phyloP scores from a whole-genome alignment of 1,284 basidiomycete species.

The Papiliotrema terrestris region DNA sequence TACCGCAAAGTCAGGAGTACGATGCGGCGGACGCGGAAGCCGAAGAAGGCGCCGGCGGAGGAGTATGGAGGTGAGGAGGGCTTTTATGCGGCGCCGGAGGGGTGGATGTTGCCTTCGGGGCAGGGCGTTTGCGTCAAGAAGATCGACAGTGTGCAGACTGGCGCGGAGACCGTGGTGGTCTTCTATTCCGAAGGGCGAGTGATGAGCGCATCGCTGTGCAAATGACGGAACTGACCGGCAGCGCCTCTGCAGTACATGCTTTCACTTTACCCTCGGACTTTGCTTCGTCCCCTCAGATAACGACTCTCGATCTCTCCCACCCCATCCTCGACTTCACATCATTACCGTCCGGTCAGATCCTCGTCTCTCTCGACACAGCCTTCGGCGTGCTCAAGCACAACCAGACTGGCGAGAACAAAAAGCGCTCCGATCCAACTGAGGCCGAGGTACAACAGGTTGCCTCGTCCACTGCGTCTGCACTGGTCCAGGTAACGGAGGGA shows the following conservation, averaged over 20 bases:
- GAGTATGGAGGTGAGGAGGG: conserved; percentile 17
- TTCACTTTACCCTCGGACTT: conserved; percentile 25
- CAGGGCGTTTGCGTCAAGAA: conserved; percentile 45
- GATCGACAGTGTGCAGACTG: conserved; percentile 29
- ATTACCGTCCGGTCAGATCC: conserved; percentile 21
- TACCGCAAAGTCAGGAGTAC: conserved; percentile 57
- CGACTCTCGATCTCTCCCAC: conserved; percentile 28
- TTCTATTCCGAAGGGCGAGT: conserved; percentile 48
- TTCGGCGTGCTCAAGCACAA: conserved; percentile 32
- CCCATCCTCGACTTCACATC: conserved; percentile 44
- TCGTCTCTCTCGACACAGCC: conserved; percentile 43
- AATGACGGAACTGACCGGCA: conserved; percentile 5
- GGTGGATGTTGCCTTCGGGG: conserved; percentile 38
- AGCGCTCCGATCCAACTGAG: conserved; percentile 1
- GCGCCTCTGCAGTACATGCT: conserved; percentile 37
- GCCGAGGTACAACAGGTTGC: not conserved
- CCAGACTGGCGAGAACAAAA: conserved; percentile 11
- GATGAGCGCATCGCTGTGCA: not conserved
- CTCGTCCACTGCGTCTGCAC: not conserved
- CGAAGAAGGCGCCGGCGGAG: conserved; percentile 27
- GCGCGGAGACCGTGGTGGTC: conserved; percentile 27
- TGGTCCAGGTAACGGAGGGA: not conserved
- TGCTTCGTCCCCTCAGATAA: conserved; percentile 9
- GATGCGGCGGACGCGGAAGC: conserved; percentile 36
- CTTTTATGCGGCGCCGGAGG: conserved; percentile 39